Base-by-base conservation (phyloP, 1,139 yeast species). In the Dujonia santamariae region DNA sequence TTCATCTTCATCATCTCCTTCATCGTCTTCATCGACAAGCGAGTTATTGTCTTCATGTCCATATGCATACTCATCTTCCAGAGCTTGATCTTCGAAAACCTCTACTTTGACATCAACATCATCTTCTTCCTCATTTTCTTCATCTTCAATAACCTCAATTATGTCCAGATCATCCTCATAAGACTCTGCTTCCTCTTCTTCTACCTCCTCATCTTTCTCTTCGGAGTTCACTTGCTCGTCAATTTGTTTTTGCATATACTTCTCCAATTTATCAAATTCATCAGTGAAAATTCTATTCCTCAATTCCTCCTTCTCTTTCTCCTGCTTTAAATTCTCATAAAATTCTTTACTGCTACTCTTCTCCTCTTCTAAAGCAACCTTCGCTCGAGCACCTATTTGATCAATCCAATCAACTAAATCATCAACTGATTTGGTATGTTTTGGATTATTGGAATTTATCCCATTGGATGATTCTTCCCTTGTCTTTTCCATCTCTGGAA, bases 371-470 rank as follows among this genome's bases (percentile, higher is more conserved):
- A 75, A 50, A 4, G 73, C 62, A 2, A 50, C 38, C 33, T 59
- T 51, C 4, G 76, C 75, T 36, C 76, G 60, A 4, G 44, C 37
- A 34, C 72, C 70, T 30, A 78, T 53, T 4, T 66, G 59, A 29
- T 67, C 66, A 21, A 79, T 68, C 85, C 85, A 79, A 16, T 58
- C 50, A 7, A 73, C 56, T n/a, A 77, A 44, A 12, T 72, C 73
- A 27, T 67, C 66, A 9, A 28, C 28, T 14, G n/a, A n/a, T n/a
- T n/a, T n/a, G n/a, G n/a, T n/a, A n/a, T n/a, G n/a, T n/a, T n/a
- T n/a, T n/a, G n/a, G n/a, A n/a, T n/a, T n/a, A n/a, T n/a, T n/a
- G n/a, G n/a, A n/a, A n/a, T n/a, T n/a, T n/a, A n/a, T n/a, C n/a
- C n/a, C n/a, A n/a, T n/a, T n/a, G n/a, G n/a, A n/a, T n/a, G n/a